A percentile compares a stretch with the other conserved stretches of the same genome.
phyloP scores from a whole-genome alignment of 2,329 filamentous ascomycete genomes.

The Diaporthe citriasiana region DNA sequence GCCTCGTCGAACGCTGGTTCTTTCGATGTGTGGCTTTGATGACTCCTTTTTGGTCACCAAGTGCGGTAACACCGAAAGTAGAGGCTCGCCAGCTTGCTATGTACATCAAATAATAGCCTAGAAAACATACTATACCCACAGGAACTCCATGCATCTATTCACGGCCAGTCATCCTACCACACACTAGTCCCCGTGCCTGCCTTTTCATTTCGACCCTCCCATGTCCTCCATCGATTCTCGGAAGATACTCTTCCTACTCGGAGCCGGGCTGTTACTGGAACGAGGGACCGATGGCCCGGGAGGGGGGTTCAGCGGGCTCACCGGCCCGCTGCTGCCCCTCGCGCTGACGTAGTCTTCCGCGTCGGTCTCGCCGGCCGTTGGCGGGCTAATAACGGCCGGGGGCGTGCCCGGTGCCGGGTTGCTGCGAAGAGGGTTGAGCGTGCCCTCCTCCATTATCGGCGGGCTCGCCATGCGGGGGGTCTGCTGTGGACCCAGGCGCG shows the following conservation, averaged over 20 bases:
- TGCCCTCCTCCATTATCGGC: conserved; percentile 35
- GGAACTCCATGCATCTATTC: conserved; percentile 30
- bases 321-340: conserved; percentile 38
- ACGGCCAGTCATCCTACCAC: not conserved
- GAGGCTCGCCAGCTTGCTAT: conserved; percentile 11
- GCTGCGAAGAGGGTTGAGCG: conserved; percentile 10
- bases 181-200: not conserved
- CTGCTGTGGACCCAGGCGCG: conserved; percentile 21
- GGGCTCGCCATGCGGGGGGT: conserved; percentile 26
- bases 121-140: not conserved
- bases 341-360: conserved; percentile 48
- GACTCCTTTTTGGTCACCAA: not conserved
- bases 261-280: conserved; percentile 25
- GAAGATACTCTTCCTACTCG: conserved; percentile 57
- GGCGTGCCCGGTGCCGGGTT: conserved; percentile 37
- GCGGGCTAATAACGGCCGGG: conserved; percentile 48
- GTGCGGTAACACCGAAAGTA: not conserved
- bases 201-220: conserved; percentile 42
- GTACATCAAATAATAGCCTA: not conserved
- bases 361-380: conserved; percentile 45
- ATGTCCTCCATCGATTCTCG: conserved; percentile 59
- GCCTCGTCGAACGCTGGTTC: too few relatives aligned
- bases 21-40: not conserved
- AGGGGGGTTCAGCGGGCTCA: conserved; percentile 39
- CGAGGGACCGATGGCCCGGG: conserved; percentile 38